phyloP scores from a whole-genome alignment of 1,139 yeast genomes.

The Kodamaea arcana region DNA sequence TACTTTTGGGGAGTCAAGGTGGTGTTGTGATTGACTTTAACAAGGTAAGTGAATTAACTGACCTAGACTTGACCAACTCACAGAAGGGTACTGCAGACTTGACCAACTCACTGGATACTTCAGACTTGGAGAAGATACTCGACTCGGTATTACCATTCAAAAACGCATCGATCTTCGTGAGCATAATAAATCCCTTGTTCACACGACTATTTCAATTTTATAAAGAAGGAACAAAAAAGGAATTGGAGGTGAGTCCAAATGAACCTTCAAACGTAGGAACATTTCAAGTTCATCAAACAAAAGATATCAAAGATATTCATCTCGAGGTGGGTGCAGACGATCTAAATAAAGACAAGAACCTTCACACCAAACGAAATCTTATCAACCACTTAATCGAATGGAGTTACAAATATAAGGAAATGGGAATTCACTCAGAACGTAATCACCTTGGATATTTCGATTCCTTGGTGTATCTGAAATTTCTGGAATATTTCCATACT shows the following conservation, averaged over 20 bases:
- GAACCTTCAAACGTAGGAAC: too few species aligned
- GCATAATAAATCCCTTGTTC: not conserved
- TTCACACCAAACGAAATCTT: too few species aligned
- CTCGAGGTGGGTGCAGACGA: too few species aligned
- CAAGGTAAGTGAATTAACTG: too few species aligned
- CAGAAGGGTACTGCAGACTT: too few species aligned
- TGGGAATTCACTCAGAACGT: slow-evolving; percentile 4
- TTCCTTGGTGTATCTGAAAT: slow-evolving; percentile 7
- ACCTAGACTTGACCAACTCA: too few species aligned
- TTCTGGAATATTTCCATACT: slow-evolving; percentile 3
- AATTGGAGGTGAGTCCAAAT: too few species aligned
- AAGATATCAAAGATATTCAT: too few species aligned
- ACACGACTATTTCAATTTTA: not conserved
- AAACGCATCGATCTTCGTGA: slow-evolving; percentile 1
- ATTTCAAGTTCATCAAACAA: too few species aligned
- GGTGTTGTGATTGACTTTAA: too few species aligned
- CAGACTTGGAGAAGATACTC: not conserved
- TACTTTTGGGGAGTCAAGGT: not conserved
- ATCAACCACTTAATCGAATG: slow-evolving; percentile 12
- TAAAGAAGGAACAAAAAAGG: too few species aligned
- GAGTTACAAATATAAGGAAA: slow-evolving; percentile 14
- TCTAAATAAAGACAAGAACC: slow-evolving; percentile 5
- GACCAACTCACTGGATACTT: not conserved
- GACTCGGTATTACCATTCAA: not conserved
- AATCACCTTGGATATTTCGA: slow-evolving; percentile 9